Evolutionary conservation across 2,329 filamentous ascomycete species (phyloP).

Genomic region (Gaeumannomyces sp.): DNA sequence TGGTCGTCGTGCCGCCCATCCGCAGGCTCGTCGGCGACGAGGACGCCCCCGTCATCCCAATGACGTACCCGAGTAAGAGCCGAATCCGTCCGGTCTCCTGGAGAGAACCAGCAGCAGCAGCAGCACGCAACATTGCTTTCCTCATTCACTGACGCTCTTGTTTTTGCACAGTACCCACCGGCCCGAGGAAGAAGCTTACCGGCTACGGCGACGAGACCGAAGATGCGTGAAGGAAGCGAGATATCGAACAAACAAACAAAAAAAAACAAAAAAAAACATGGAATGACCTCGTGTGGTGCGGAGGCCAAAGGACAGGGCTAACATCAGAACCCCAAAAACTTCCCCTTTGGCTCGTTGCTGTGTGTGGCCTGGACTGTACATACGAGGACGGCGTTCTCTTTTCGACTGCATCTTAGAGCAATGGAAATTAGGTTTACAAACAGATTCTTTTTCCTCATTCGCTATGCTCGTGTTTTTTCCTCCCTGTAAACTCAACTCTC

Average conservation of each 20-base stretch:
- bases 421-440: not conserved
- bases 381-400: slow-evolving; percentile 13
- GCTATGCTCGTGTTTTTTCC: not conserved
- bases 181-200: slow-evolving; percentile 52
- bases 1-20: slow-evolving; percentile 69
- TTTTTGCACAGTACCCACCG: slow-evolving; percentile 42
- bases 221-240: slow-evolving; percentile 8
- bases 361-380: slow-evolving; percentile 15
- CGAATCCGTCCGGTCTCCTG: too few relatives aligned
- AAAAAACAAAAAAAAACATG: not conserved
- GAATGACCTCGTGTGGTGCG: not conserved
- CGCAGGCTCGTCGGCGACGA: slow-evolving; percentile 68
- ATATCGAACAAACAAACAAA: not conserved
- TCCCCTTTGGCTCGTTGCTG: not conserved
- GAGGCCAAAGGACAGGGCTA: not conserved
- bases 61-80: slow-evolving; percentile 86
- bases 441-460: not conserved
- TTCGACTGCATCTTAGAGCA: slow-evolving; percentile 1
- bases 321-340: too few relatives aligned
- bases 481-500: not conserved
- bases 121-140: not conserved
- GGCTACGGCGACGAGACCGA: slow-evolving; percentile 52
- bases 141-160: not conserved
- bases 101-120: not conserved
- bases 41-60: slow-evolving; percentile 64